Evolutionary conservation across 2,329 filamentous ascomycete species (phyloP).

Genomic region (Talaromyces pinophilus): DNA sequence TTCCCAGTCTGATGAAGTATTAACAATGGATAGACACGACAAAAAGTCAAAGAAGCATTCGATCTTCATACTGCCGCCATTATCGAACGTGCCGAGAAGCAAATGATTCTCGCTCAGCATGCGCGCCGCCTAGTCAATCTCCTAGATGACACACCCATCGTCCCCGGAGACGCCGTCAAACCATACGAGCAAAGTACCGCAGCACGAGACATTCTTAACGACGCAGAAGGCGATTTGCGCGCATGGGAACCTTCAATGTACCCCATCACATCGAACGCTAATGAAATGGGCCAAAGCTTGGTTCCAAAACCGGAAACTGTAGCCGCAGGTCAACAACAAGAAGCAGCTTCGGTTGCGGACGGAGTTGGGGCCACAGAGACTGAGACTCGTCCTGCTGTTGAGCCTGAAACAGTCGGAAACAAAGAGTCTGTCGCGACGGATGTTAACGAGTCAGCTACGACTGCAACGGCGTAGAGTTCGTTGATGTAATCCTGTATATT

Average conservation of each 20-base stretch:
- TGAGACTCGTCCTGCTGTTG: not conserved
- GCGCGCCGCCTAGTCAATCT: constrained; percentile 80
- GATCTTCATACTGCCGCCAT: constrained; percentile 83
- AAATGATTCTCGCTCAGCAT: constrained; percentile 89
- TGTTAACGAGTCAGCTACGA: constrained; percentile 12
- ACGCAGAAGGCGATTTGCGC: constrained; percentile 84
- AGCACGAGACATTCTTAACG: constrained; percentile 83
- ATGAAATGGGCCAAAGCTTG: constrained; percentile 47
- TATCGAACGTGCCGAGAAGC: constrained; percentile 96
- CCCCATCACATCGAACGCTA: constrained; percentile 54
- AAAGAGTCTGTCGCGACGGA: constrained; percentile 22
- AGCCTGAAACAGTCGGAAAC: constrained; percentile 8
- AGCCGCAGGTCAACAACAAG: not conserved
- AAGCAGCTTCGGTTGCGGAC: not conserved
- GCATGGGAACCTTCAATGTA: constrained; percentile 66
- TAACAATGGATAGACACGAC: constrained; percentile 67
- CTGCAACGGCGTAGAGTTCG: constrained; percentile 5
- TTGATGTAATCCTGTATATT: not conserved
- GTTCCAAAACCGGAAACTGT: constrained; percentile 32
- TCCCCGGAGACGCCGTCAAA: constrained; percentile 77
- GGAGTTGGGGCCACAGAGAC: not conserved
- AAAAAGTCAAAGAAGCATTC: constrained; percentile 95
- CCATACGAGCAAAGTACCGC: constrained; percentile 66
- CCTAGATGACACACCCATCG: constrained; percentile 84
- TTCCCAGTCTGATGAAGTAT: not conserved